Base-by-base conservation (phyloP, 192 early-diverging fungal species). In the Backusella sp. region DNA sequence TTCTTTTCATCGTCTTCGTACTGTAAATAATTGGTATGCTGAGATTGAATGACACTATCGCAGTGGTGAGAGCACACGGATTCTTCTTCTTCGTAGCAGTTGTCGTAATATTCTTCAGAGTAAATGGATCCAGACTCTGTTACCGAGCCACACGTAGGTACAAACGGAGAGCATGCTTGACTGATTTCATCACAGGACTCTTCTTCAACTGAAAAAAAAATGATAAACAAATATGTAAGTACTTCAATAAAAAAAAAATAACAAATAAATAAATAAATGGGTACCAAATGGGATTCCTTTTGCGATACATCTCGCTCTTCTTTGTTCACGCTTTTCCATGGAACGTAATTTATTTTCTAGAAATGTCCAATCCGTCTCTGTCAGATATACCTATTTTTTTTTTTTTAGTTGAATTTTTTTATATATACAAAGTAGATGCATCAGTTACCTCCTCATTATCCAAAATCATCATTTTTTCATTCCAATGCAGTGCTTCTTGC, bases 331-430 rank as follows among this genome's bases (percentile, higher is more conserved):
- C 28, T 85, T 87, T 72, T 97, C 93, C 36, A 86, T 79, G 37
- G 83, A 88, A 23, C 91, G 86, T 73, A 98, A 89, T 23, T 87
- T 86, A 67, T 91, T 88, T 82, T 98, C 97, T 21, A 98, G 86
- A 66, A 84, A 86, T 66, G 91, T 87, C 97, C 96, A 98, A 15
- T 87, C 87, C 7, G 30, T 78, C 73, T 95, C 94, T 74, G 88
- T 88, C 42, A 98, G 74, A 74, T 90, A 95, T 9, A 92, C 85
- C 70, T 92, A 84, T 82, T 26, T 4, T 4, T 39, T 1, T 14
- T 9, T 0, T 41, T 34, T 69, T 44, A 44, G 42, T 44, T 44
- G 1, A 12, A 34, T 19, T 1, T n/a, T 21, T 28, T 23, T 7
- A 17, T 19, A 69, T 44, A 14, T 0, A 14, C 26, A 23, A 41